These are phyloP conservation scores for Candolleomyces aberdarensis DNA, from an alignment of 768 basidiomycete genomes.

Conservation along the genomic window DNA sequence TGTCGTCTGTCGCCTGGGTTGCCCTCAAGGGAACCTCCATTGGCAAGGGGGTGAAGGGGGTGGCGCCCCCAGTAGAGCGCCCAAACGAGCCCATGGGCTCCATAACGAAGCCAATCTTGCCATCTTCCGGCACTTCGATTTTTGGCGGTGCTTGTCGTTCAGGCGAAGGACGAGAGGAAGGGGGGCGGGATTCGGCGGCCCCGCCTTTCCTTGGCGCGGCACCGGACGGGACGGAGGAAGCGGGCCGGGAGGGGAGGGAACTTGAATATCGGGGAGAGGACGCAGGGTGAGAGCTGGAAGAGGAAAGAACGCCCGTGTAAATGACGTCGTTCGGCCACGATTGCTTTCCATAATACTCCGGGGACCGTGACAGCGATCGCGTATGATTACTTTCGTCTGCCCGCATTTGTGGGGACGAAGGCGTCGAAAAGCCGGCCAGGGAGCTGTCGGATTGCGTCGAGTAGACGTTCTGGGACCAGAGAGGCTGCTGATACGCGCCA, in stretches of 20 bases:
- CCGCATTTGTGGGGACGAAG: background rate
- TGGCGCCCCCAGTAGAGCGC: background rate
- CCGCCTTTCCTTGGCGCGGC: background rate
- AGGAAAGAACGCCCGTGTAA: background rate
- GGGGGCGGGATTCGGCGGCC: background rate
- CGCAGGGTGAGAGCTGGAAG: background rate
- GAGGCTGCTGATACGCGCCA: background rate
- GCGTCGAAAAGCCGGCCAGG: background rate
- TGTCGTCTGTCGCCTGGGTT: conserved; percentile 64
- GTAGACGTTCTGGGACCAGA: background rate
- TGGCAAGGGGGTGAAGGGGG: conserved; percentile 30
- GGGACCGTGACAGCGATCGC: background rate
- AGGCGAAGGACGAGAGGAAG: background rate
- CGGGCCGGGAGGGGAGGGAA: conserved; percentile 1
- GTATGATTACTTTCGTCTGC: background rate
- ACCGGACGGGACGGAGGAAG: background rate
- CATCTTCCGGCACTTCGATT: background rate
- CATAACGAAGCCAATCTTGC: conserved; percentile 3
- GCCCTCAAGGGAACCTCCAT: conserved; percentile 74
- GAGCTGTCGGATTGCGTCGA: background rate
- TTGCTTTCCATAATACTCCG: background rate
- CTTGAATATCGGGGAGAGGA: background rate
- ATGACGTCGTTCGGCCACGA: conserved; percentile 1
- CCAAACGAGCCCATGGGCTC: background rate
- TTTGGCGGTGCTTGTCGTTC: background rate